These are phyloP conservation scores for Macrotyloma uniflorum DNA, from an alignment of 306 rosid genomes.

Conservation along the genomic window DNA sequence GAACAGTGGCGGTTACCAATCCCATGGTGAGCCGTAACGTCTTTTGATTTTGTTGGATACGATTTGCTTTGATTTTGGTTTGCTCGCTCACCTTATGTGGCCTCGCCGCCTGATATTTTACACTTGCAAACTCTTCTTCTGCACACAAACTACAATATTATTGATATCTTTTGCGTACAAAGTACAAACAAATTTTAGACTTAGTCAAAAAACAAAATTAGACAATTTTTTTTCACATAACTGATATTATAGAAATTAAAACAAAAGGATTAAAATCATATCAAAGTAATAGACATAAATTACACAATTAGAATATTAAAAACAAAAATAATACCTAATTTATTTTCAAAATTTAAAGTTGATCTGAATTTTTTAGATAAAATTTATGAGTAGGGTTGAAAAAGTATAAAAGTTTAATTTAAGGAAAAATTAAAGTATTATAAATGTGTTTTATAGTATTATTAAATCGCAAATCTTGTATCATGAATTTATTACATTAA, in stretches of 20 bases:
- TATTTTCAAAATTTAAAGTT: too few species aligned
- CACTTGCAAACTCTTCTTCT: neutral
- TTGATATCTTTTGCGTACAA: neutral
- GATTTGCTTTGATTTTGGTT: neutral
- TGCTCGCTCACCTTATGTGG: neutral
- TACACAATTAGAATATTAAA: too few species aligned
- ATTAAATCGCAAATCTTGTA: too few species aligned
- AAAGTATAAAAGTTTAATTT: neutral
- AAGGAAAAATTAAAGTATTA: neutral
- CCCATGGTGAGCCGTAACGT: constrained; percentile 54
- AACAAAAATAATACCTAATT: too few species aligned
- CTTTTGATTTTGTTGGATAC: constrained; percentile 1
- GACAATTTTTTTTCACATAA: too few species aligned
- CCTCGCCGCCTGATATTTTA: constrained; percentile 5
- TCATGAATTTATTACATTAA: too few species aligned
- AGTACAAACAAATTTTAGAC: neutral
- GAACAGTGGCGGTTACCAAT: constrained; percentile 62
- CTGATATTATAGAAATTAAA: too few species aligned
- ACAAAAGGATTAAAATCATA: too few species aligned
- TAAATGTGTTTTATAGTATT: too few species aligned
- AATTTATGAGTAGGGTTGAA: neutral
- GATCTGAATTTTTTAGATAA: neutral
- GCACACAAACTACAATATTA: neutral
- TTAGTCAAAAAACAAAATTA: too few species aligned
- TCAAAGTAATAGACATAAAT: too few species aligned